phyloP scores from a whole-genome alignment of 805 yeast genomes.

The Yamadazyma scolyti region DNA sequence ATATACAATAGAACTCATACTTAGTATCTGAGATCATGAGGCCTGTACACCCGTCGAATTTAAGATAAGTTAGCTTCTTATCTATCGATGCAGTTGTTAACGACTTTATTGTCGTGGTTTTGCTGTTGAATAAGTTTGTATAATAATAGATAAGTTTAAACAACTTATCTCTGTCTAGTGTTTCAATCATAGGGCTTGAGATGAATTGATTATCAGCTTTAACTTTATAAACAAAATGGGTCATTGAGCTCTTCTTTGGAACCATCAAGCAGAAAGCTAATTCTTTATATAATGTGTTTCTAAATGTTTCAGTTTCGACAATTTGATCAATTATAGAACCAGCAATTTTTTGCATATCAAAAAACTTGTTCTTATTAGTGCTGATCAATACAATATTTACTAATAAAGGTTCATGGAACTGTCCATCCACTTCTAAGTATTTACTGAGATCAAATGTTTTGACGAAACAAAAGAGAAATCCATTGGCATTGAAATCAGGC shows the following conservation, averaged over 20 bases:
- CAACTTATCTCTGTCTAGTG: conserved; percentile 18
- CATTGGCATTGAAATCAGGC: conserved; percentile 84
- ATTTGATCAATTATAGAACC: conserved; percentile 42
- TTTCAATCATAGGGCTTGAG: conserved; percentile 33
- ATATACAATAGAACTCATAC: conserved; percentile 36
- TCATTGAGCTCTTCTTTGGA: conserved; percentile 30
- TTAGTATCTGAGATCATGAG: conserved; percentile 31
- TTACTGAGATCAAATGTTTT: conserved; percentile 30
- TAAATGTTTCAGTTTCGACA: conserved; percentile 17
- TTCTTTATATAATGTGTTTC: conserved; percentile 20
- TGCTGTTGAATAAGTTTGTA: conserved; percentile 21
- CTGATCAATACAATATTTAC: conserved; percentile 49
- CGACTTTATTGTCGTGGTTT: conserved; percentile 12
- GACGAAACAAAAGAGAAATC: conserved; percentile 81
- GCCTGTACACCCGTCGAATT: conserved; percentile 25
- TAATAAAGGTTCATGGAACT: conserved; percentile 4
- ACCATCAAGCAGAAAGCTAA: conserved; percentile 7
- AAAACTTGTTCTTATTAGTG: conserved; percentile 77
- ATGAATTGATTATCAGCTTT: conserved; percentile 64
- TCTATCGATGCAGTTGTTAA: conserved; percentile 19
- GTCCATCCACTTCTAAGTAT: conserved; percentile 13
- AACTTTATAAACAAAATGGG: conserved; percentile 80
- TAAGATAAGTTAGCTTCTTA: conserved; percentile 44
- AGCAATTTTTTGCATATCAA: conserved; percentile 63
- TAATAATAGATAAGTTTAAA: conserved; percentile 37